These are phyloP conservation scores for Geotrichum siamense DNA, from an alignment of 1,139 yeast genomes.

Conservation along the genomic window DNA sequence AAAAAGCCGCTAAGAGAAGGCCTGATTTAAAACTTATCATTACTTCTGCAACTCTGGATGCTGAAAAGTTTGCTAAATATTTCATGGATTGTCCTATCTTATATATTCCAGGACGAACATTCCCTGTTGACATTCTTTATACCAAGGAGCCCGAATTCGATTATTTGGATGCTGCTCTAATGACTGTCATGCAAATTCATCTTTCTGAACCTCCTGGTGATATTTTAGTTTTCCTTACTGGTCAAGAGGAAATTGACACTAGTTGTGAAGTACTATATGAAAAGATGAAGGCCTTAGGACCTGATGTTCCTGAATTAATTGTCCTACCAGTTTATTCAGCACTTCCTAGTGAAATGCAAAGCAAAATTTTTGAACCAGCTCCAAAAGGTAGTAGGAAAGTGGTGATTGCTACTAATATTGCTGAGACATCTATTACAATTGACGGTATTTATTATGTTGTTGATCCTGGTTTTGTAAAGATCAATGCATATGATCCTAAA, in stretches of 20 bases:
- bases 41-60: constrained; percentile 93
- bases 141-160: constrained; percentile 59
- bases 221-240: constrained; percentile 89
- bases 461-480: constrained; percentile 77
- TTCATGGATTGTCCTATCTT: constrained; percentile 86
- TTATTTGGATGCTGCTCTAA: constrained; percentile 83
- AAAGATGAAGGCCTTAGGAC: constrained; percentile 47
- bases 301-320: constrained; percentile 59
- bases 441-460: constrained; percentile 84
- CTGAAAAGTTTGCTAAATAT: constrained; percentile 66
- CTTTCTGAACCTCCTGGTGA: constrained; percentile 66
- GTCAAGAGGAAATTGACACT: constrained; percentile 90
- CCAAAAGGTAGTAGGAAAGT: constrained; percentile 59
- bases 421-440: constrained; percentile 92
- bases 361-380: constrained; percentile 61
- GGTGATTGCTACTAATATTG: constrained; percentile 89
- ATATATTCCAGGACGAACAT: constrained; percentile 86
- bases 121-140: constrained; percentile 74
- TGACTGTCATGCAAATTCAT: constrained; percentile 73
- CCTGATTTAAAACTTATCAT: constrained; percentile 74
- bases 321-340: constrained; percentile 84
- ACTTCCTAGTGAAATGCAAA: constrained; percentile 78
- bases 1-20: constrained; percentile 50
- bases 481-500: constrained; percentile 78
- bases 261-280: constrained; percentile 65